Evolutionary conservation across 352 stramenopile species (phyloP).

Genomic region (Globisporangium takayamanum): DNA sequence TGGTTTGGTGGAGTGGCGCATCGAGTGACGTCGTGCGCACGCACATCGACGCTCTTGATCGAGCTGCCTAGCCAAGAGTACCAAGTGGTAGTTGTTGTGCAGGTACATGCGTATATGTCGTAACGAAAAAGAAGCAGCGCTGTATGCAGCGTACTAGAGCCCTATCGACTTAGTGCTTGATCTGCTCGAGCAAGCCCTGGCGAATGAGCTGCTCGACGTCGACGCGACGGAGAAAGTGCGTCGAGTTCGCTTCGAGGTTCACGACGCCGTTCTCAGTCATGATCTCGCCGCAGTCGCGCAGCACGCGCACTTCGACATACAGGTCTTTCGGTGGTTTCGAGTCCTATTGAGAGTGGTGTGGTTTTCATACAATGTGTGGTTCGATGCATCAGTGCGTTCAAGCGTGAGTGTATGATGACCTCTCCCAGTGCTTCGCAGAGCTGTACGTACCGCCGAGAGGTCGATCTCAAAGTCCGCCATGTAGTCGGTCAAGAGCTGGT

Average conservation of each 20-base stretch:
- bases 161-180: conserved; percentile 41
- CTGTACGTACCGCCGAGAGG: conserved; percentile 52
- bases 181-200: conserved; percentile 80
- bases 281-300: conserved; percentile 86
- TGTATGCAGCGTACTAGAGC: not conserved
- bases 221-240: conserved; percentile 83
- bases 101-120: not conserved
- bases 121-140: not conserved
- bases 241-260: conserved; percentile 82
- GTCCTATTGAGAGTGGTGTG: conserved; percentile 31
- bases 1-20: too few relatives aligned
- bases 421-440: not conserved
- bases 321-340: conserved; percentile 87
- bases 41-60: too few relatives aligned
- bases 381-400: not conserved
- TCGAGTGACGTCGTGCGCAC: too few relatives aligned
- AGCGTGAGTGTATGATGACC: not conserved
- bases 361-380: not conserved
- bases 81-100: too few relatives aligned
- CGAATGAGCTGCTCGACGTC: conserved; percentile 83
- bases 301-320: conserved; percentile 86
- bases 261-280: conserved; percentile 88
- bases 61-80: not conserved
- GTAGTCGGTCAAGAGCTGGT: conserved; percentile 88
- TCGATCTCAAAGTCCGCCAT: conserved; percentile 87